phyloP scores from a whole-genome alignment of 345 rosid genomes.

The Eucalyptus erythrocorys region DNA sequence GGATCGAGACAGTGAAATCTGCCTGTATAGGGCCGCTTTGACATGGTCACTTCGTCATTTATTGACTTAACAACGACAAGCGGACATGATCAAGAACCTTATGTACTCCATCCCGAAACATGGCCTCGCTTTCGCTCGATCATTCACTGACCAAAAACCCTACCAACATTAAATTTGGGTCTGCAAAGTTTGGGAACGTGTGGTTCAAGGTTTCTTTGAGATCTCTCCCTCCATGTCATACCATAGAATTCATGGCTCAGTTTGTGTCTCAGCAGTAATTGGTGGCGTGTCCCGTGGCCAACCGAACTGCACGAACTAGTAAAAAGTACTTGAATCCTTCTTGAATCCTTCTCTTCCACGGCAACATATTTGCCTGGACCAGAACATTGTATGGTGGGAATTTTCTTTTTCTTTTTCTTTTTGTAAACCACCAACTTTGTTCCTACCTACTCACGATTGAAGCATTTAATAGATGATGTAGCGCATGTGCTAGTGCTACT shows the following conservation, averaged over 20 bases:
- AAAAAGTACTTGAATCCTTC: background rate
- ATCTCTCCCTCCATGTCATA: background rate
- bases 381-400: background rate
- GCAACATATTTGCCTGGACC: background rate
- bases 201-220: background rate
- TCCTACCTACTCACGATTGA: background rate
- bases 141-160: background rate
- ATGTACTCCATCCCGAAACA: background rate
- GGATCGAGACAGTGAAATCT: background rate
- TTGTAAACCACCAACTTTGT: background rate
- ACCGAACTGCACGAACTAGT: background rate
- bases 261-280: background rate
- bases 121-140: background rate
- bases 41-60: background rate
- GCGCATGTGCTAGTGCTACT: background rate
- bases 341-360: background rate
- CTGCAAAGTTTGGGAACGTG: background rate
- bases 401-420: background rate
- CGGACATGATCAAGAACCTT: background rate
- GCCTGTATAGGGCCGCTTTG: background rate
- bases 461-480: background rate
- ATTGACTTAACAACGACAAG: background rate
- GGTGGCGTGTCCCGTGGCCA: background rate
- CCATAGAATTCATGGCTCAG: background rate
- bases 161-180: background rate